Conservation (phyloP, 2,329 filamentous ascomycete species). For the Scopulariopsis brevicaulis region DNA sequence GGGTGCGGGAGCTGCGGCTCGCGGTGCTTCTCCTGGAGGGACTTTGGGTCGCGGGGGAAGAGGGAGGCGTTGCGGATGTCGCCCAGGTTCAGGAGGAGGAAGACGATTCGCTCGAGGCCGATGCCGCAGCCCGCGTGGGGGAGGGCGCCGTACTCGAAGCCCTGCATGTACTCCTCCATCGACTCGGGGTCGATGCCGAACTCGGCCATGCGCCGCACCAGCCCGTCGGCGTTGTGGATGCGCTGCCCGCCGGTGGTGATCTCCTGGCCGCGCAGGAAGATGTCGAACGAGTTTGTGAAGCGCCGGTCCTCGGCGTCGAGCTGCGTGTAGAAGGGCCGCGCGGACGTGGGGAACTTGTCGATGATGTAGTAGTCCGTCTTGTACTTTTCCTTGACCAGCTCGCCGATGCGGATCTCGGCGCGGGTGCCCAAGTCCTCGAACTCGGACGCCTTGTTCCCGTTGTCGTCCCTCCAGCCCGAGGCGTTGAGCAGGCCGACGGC, state of each 20-base stretch:
- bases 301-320: slow-evolving; percentile 60
- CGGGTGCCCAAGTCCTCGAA: slow-evolving; percentile 71
- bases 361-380: slow-evolving; percentile 87
- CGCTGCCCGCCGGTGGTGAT: slow-evolving; percentile 88
- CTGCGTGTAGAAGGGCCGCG: slow-evolving; percentile 87
- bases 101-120: slow-evolving; percentile 78
- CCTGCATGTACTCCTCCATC: slow-evolving; percentile 85
- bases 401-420: slow-evolving; percentile 76
- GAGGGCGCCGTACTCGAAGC: slow-evolving; percentile 78
- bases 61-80: slow-evolving; percentile 83
- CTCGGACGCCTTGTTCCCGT: slow-evolving; percentile 63
- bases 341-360: slow-evolving; percentile 80
- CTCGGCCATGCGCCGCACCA: slow-evolving; percentile 67
- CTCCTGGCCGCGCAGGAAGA: slow-evolving; percentile 87
- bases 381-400: slow-evolving; percentile 77
- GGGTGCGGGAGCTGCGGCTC: slow-evolving; percentile 64
- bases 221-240: slow-evolving; percentile 67
- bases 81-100: slow-evolving; percentile 74
- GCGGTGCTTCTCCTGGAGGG: slow-evolving; percentile 49
- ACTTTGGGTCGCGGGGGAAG: slow-evolving; percentile 83
- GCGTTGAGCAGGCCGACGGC: slow-evolving; percentile 72
- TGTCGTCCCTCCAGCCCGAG: slow-evolving; percentile 58
- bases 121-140: slow-evolving; percentile 87
- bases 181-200: slow-evolving; percentile 66
- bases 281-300: slow-evolving; percentile 87